phyloP scores from a whole-genome alignment of 1,139 yeast species.

The Scheffersomyces cryptocercus region DNA sequence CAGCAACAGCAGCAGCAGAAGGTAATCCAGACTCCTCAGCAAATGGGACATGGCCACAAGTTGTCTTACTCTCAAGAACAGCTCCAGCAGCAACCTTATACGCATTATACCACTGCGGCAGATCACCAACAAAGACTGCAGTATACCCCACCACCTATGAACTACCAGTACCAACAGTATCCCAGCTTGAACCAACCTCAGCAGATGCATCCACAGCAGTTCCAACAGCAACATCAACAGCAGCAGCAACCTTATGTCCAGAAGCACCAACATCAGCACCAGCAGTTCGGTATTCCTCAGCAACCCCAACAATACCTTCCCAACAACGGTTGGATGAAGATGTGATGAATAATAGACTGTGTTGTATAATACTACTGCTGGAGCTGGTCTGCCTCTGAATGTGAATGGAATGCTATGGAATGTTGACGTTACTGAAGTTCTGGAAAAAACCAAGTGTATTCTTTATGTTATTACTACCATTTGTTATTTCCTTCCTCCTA shows the following conservation, averaged over 20 bases:
- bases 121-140: background rate
- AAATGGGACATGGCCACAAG: background rate
- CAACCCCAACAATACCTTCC: background rate
- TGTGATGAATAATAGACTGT: background rate
- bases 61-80: background rate
- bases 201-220: background rate
- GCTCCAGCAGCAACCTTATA: background rate
- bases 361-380: too few relatives aligned
- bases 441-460: too few relatives aligned
- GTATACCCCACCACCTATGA: background rate
- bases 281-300: background rate
- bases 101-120: slow-evolving; percentile 1
- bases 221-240: background rate
- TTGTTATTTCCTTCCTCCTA: too few relatives aligned
- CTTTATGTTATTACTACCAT: too few relatives aligned
- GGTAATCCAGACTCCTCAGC: background rate
- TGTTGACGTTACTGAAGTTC: too few relatives aligned
- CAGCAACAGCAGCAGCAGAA: background rate
- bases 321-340: background rate
- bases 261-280: background rate
- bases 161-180: background rate
- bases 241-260: background rate
- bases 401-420: too few relatives aligned
- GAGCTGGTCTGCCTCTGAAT: too few relatives aligned
- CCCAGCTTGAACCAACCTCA: background rate